Base-by-base conservation (phyloP, 805 yeast species). In the Yarrowia porcina region DNA sequence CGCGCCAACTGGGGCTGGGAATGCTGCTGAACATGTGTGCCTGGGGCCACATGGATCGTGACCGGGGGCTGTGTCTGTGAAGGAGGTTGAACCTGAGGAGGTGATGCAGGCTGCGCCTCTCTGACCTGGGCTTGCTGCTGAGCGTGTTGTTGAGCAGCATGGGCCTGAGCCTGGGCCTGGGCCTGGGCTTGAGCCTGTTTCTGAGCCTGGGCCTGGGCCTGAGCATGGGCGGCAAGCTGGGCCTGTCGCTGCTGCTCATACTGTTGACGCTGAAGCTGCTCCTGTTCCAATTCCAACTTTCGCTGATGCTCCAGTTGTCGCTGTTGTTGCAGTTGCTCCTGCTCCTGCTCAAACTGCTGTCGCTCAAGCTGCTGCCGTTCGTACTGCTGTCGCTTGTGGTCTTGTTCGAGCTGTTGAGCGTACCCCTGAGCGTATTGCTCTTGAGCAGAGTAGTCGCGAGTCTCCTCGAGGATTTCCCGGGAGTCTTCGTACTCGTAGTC, bases 1-100 rank as follows among this genome's bases (percentile, higher is more conserved):
- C 47, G 64, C 13, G 47, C 65, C 57, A 28, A 25, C 20, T 42
- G 62, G n/a, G 42, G 62, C 41, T 39, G 64, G 12, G 25, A 47
- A 11, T 27, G 52, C 23, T 33, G 60, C 23, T 56, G 63, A 4
- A 33, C 65, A 45, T 59, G 68, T 1, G 25, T 66, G 25, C 61
- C 67, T 33, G 44, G 65, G 38, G 61, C 64, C 60, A 45, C 64
- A 35, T 64, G 66, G 33, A 59, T 67, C 60, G 62, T 65, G 54
- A 61, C 56, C 56, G 67, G 57, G 47, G 65, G 57, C 61, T 64
- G 61, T 64, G 71, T 44, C 65, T 67, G 21, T 28, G 64, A 20
- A 33, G 67, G 38, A 25, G 63, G 33, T 18, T 49, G 56, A 3
- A n/a, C 30, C 39, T 32, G 56, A 4, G 33, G 64, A 63, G 64